Percentiles rank a stretch among this genome's conserved stretches.
Conservation (phyloP, 441 rosid species). For the Macaranga tanarius region DNA sequence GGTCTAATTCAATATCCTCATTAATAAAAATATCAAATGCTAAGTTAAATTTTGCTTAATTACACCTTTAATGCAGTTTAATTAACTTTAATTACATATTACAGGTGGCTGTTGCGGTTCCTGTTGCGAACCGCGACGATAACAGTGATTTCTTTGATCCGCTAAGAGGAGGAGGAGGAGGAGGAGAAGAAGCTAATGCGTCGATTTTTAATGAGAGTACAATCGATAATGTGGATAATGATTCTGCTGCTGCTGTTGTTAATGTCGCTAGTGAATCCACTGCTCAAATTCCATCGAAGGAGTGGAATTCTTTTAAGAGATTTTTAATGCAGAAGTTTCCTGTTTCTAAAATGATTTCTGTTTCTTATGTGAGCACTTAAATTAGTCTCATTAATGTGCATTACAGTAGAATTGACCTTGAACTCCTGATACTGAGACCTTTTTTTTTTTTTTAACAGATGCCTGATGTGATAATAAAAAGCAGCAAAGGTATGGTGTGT, state of each 20-base stretch:
- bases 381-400: background rate
- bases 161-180: conserved; percentile 41
- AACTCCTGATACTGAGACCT: background rate
- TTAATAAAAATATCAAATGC: background rate
- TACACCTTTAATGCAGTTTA: too few relatives aligned
- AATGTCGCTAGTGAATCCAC: conserved; percentile 24
- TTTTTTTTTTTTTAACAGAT: conserved; percentile 43
- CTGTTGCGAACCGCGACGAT: conserved; percentile 25
- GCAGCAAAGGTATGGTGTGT: conserved; percentile 47
- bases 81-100: background rate
- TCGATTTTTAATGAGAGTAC: conserved; percentile 30
- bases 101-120: background rate
- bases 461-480: conserved; percentile 59
- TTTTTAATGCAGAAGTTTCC: conserved; percentile 83
- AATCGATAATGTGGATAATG: conserved; percentile 25
- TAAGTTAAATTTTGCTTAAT: background rate
- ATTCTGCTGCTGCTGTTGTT: conserved; percentile 28
- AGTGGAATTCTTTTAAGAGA: conserved; percentile 83
- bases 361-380: conserved; percentile 58
- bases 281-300: conserved; percentile 43
- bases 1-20: conserved; percentile 22
- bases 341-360: conserved; percentile 68
- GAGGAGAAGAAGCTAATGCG: conserved; percentile 36
- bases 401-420: background rate
- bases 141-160: conserved; percentile 73